Evolutionary conservation across 225 moss, liverwort and hornwort genomes (phyloP).

Genomic region (Bryum argenteum): DNA sequence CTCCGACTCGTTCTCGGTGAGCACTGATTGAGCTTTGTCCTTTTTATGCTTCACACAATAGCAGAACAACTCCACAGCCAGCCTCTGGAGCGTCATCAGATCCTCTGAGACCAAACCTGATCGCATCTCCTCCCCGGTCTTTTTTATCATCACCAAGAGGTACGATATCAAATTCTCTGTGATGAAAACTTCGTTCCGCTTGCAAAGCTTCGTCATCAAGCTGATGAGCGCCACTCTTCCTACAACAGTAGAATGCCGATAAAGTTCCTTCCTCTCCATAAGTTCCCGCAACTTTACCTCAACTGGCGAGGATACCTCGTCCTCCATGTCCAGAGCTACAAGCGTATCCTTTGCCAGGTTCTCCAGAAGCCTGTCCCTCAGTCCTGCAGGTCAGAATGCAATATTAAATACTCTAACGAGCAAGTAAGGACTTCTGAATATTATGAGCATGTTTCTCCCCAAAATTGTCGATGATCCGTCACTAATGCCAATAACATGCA

Average conservation of each 20-base stretch:
- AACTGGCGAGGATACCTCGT: constrained; percentile 24
- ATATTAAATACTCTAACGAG: constrained; percentile 13
- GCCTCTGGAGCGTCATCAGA: constrained; percentile 15
- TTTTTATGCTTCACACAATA: constrained; percentile 29
- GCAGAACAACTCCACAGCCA: constrained; percentile 31
- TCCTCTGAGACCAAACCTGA: neutral
- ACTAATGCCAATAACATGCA: too few species aligned
- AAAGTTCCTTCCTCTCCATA: constrained; percentile 18
- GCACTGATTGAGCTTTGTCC: constrained; percentile 15
- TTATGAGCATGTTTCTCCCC: neutral
- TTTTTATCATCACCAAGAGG: constrained; percentile 28
- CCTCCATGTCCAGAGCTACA: constrained; percentile 38
- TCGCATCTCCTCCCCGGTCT: neutral
- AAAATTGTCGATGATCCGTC: neutral
- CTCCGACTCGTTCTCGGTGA: constrained; percentile 22
- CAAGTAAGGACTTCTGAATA: neutral
- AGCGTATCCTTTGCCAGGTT: constrained; percentile 50
- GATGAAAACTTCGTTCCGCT: constrained; percentile 11
- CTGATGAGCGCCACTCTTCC: constrained; percentile 48
- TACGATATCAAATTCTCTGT: constrained; percentile 29
- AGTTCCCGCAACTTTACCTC: constrained; percentile 11
- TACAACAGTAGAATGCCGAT: constrained; percentile 19
- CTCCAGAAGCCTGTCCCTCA: neutral
- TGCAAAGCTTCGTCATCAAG: constrained; percentile 35
- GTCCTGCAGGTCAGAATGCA: constrained; percentile 30